Percentiles rank a stretch among this genome's conserved stretches.
These are phyloP conservation scores for Mortierella sp. DNA, from an alignment of 371 early-diverging fungal genomes.

Conservation along the genomic window DNA sequence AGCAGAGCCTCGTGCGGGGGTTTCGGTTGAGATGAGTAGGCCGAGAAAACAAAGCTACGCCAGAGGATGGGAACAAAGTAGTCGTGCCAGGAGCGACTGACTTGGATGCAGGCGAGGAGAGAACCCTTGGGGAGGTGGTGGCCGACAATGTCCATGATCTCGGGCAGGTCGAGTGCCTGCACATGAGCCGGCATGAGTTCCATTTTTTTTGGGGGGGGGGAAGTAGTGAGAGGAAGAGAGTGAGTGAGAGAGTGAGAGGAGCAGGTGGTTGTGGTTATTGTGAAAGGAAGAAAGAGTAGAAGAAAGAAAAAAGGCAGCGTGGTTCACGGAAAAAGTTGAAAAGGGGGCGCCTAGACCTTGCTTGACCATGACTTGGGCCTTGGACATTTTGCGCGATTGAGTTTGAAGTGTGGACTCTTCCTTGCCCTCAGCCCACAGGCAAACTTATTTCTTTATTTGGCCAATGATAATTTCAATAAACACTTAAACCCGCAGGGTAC, in stretches of 20 bases:
- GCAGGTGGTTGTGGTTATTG: neutral
- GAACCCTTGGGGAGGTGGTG: constrained; percentile 4
- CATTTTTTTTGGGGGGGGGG: neutral
- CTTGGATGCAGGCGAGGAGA: neutral
- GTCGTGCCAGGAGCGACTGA: neutral
- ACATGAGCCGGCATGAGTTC: constrained; percentile 2
- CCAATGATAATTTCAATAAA: neutral
- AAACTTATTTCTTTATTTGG: neutral
- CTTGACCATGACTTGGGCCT: no score
- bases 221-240: neutral
- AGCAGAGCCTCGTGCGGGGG: neutral
- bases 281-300: neutral
- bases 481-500: neutral
- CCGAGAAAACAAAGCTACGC: neutral
- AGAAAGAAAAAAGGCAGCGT: neutral
- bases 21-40: neutral
- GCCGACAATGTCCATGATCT: constrained; percentile 5
- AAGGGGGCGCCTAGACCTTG: neutral
- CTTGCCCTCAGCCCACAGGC: neutral
- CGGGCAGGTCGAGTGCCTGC: constrained; percentile 5
- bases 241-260: neutral
- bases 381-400: no score
- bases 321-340: neutral
- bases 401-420: neutral
- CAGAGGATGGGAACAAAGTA: constrained; percentile 4